Evolutionary conservation across 2,329 filamentous ascomycete species (phyloP), one percentile per base, ranked within the genome.

Genomic region (Claviceps sp.): DNA sequence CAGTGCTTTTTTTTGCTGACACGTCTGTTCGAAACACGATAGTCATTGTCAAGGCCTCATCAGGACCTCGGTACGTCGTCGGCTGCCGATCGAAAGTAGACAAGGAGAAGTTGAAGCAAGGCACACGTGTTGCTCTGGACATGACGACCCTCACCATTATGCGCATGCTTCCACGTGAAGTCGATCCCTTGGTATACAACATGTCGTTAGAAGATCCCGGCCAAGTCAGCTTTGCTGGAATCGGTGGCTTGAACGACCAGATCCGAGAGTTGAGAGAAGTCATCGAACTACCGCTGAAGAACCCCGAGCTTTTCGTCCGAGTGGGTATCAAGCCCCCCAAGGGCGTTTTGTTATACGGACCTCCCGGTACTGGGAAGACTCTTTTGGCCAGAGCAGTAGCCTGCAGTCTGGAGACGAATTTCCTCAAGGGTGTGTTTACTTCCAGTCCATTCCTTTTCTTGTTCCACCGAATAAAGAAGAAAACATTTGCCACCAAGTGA

Each of bases 101-200:
- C 76, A 96, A 94, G 74, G 75, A 77, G 56, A 97, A 96, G 77
- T 75, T 98, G 67, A 98, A 97, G 79, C 93, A 98, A 72, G 94
- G 94, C 62, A 96, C 91, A 30, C 88, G 93, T 64, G 93, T 98
- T 52, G 91, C 93, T 37, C 84, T 98, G 55, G 93, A 98, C 65
- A 98, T 98, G 93, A 98, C 93, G 50, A 98, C 93, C 20, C 85
- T 98, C 60, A 98, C 93, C 55, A 98, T 98, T 71, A 98, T 98
- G 93, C 88, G 93, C 64, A 98, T 98, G 93, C 78, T 98, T 47
- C 94, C 93, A 55, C 86, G 93, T 68, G 93, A 98, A 75, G 94
- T 98, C 66, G 93, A 98, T 66, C 93, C 93, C 20, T 78, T 98
- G 60, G 93, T 98, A 60, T 98, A 98, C 80, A 98, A 98, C 77